Base-by-base conservation (phyloP, 257 asterid genomes). In the Ilex asprella region DNA sequence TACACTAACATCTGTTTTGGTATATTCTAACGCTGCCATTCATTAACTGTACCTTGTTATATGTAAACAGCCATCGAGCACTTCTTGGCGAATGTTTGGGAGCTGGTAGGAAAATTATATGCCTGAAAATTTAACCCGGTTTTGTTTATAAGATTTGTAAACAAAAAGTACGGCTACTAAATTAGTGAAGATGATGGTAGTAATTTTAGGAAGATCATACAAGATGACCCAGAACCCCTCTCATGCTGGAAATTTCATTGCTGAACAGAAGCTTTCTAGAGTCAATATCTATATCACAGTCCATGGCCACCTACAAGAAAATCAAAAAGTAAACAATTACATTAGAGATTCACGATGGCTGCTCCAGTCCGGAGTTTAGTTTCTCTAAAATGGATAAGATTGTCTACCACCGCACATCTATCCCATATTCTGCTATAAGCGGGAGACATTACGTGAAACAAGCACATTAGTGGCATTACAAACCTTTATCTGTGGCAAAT, bases 11-110 rank as follows among this genome's bases (percentile, higher is more conserved):
- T 21, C 27, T 21, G 27, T 21, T 21, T 21, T 21, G 1, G 27
- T 21, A 21, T 21, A 21, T 21, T 21, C 27, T 21, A 21, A 21
- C 27, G 27, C 1, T 21, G 27, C 27, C 27, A 21, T 21, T 21
- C 27, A 21, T 21, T 21, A 21, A 1, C 27, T 1, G 27, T 21
- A 30, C 41, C 41, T 35, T 56, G 47, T 67, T 79, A 84, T 60
- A 84, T 15, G 56, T 82, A 71, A 67, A 87, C 47, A 51, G 83
- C 78, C 2, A 73, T 12, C 46, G 88, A 70, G 53, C 95, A 87
- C 73, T 75, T 81, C 67, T 81, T 76, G 75, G 88, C 78, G 59
- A 87, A 65, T 12, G 73, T 67, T 51, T 80, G 78, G 62, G 77
- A 72, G 35, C 61, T 67, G n/a, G 70, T 63, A 55, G 91, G 86